Evolutionary conservation across 2,329 filamentous ascomycete genomes (phyloP).

Genomic region (Chaetothyriales sp.): DNA sequence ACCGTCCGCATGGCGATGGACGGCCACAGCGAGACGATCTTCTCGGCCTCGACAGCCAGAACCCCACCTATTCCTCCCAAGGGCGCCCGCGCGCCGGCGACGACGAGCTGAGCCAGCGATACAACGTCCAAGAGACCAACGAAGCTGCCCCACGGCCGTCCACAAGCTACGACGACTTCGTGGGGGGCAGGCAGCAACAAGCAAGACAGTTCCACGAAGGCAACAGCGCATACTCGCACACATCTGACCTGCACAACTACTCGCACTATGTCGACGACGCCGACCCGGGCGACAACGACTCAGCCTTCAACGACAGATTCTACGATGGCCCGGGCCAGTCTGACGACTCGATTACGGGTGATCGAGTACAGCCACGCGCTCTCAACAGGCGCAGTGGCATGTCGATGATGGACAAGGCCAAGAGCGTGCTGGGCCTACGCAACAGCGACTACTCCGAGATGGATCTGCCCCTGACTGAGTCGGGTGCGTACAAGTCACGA

Average conservation of each 20-base stretch:
- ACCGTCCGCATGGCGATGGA: neutral
- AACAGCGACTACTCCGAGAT: slow-evolving; percentile 79
- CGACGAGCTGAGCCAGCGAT: slow-evolving; percentile 61
- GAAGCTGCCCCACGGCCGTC: slow-evolving; percentile 58
- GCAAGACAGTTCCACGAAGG: slow-evolving; percentile 29
- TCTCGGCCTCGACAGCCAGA: slow-evolving; percentile 27
- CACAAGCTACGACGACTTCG: slow-evolving; percentile 87
- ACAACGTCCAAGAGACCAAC: slow-evolving; percentile 53
- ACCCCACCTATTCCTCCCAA: slow-evolving; percentile 48
- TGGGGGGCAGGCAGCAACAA: slow-evolving; percentile 47
- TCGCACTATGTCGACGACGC: slow-evolving; percentile 83
- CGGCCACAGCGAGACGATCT: slow-evolving; percentile 20
- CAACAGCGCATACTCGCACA: slow-evolving; percentile 49
- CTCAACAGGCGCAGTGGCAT: slow-evolving; percentile 73
- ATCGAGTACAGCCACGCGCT: slow-evolving; percentile 36
- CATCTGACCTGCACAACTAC: slow-evolving; percentile 73
- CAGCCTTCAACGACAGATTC: slow-evolving; percentile 48
- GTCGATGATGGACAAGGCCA: slow-evolving; percentile 67
- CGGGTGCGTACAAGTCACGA: slow-evolving; percentile 35
- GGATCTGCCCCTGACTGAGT: slow-evolving; percentile 85
- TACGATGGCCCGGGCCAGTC: slow-evolving; percentile 53
- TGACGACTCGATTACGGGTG: slow-evolving; percentile 36
- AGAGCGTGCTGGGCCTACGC: slow-evolving; percentile 79
- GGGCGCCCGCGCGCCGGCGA: slow-evolving; percentile 67
- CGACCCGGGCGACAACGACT: slow-evolving; percentile 65